A percentile compares a stretch with the other conserved stretches of the same genome.
phyloP scores from a whole-genome alignment of 139 green algal species.

The Picocystis salinarum region DNA sequence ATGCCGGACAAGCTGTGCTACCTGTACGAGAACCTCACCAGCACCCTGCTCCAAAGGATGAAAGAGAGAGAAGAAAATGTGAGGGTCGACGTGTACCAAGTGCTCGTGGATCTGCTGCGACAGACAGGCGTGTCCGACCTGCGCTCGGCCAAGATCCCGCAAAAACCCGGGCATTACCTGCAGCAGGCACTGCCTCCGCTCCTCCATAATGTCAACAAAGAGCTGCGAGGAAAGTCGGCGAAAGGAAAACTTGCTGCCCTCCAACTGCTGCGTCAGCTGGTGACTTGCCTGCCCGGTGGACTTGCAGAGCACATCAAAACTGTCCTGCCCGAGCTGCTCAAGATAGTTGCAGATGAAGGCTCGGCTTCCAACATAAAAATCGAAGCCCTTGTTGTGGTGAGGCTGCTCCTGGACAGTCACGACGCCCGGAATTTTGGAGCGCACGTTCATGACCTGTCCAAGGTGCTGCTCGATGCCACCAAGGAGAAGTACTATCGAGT shows the following conservation, averaged over 20 bases:
- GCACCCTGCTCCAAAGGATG: neutral
- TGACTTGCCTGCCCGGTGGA: constrained; percentile 27
- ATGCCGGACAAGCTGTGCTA: constrained; percentile 31
- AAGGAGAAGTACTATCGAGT: constrained; percentile 85
- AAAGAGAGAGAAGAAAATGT: constrained; percentile 85
- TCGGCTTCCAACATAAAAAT: constrained; percentile 71
- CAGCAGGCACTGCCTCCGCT: constrained; percentile 27
- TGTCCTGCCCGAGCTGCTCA: constrained; percentile 39
- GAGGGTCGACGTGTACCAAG: constrained; percentile 37
- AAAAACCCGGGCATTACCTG: constrained; percentile 17
- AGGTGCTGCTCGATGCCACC: constrained; percentile 25
- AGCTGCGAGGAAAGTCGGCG: constrained; percentile 51
- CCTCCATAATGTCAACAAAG: constrained; percentile 24
- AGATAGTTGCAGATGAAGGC: neutral
- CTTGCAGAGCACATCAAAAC: constrained; percentile 25
- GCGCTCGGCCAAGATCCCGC: neutral
- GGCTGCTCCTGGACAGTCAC: constrained; percentile 27
- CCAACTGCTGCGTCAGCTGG: constrained; percentile 48
- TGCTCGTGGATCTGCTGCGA: constrained; percentile 46
- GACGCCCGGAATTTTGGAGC: constrained; percentile 27
- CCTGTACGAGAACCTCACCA: constrained; percentile 26
- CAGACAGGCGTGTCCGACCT: constrained; percentile 15
- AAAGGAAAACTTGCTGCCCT: constrained; percentile 42
- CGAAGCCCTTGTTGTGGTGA: constrained; percentile 75
- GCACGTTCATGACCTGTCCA: constrained; percentile 29